phyloP scores from a whole-genome alignment of 2,329 filamentous ascomycete species.

The Ceratocystis eucalypticola region DNA sequence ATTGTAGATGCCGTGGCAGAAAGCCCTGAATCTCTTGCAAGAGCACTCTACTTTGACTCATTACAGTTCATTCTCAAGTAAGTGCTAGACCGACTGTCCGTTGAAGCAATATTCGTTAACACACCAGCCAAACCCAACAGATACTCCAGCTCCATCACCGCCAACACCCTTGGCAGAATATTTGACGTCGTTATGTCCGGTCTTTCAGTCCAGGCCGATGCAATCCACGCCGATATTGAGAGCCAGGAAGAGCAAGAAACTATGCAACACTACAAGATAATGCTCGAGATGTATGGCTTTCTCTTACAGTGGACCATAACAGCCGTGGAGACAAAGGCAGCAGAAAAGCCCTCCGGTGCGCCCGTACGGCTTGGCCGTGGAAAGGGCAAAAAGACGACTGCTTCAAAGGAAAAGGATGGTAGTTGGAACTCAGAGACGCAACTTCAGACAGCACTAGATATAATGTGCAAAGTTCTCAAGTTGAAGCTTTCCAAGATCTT shows the following conservation, averaged over 20 bases:
- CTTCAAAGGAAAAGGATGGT: constrained; percentile 46
- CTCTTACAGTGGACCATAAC: constrained; percentile 90
- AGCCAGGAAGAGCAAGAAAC: constrained; percentile 76
- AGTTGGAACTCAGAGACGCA: constrained; percentile 82
- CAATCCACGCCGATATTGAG: constrained; percentile 74
- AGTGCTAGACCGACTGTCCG: constrained; percentile 26
- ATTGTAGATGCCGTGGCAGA: constrained; percentile 88
- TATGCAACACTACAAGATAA: constrained; percentile 72
- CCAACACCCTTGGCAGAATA: constrained; percentile 77
- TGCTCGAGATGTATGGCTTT: constrained; percentile 89
- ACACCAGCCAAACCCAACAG: constrained; percentile 47
- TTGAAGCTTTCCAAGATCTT: constrained; percentile 88
- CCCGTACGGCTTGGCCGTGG: constrained; percentile 59
- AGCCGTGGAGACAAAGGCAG: constrained; percentile 84
- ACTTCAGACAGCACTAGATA: constrained; percentile 74
- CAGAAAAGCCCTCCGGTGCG: constrained; percentile 64
- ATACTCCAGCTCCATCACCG: constrained; percentile 65
- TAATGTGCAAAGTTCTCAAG: constrained; percentile 92
- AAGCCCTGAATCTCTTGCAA: constrained; percentile 75
- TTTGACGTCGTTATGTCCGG: constrained; percentile 83
- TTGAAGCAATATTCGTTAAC: constrained; percentile 41
- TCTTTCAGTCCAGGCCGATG: constrained; percentile 71
- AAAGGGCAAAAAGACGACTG: constrained; percentile 60
- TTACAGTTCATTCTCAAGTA: constrained; percentile 95
- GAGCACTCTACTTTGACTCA: constrained; percentile 72